Percentiles rank a stretch among this genome's conserved stretches.
These are phyloP conservation scores for Platanthera zijinensis DNA, from an alignment of 106 monocot genomes.

Conservation along the genomic window DNA sequence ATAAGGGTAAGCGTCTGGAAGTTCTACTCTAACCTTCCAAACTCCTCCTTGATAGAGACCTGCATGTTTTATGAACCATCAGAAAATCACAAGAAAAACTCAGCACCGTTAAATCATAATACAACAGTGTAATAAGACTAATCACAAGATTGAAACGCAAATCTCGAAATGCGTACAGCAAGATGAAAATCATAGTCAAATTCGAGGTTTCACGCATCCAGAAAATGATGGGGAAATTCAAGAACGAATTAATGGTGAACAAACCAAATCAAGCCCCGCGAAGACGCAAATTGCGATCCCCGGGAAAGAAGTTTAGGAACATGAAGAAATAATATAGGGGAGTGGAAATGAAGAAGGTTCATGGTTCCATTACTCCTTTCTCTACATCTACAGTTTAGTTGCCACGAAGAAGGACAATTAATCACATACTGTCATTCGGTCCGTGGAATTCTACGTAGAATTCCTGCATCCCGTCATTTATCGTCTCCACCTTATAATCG, in stretches of 20 bases:
- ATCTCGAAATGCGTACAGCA: not conserved
- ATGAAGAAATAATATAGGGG: not conserved
- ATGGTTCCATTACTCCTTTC: conserved; percentile 2
- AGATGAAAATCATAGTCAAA: not conserved
- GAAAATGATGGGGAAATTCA: not conserved
- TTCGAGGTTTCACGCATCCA: not conserved
- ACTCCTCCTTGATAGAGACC: conserved; percentile 38
- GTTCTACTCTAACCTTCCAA: conserved; percentile 34
- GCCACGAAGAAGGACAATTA: not conserved
- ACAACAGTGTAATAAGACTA: not conserved
- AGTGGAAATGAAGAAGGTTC: not conserved
- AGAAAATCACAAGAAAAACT: not conserved
- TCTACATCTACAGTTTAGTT: conserved; percentile 1
- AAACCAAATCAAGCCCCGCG: not conserved
- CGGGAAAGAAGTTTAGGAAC: not conserved
- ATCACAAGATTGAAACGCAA: not conserved
- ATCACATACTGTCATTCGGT: conserved; percentile 49
- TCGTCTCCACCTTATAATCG: conserved; percentile 86
- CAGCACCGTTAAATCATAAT: not conserved
- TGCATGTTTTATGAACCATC: conserved; percentile 1
- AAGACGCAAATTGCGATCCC: not conserved
- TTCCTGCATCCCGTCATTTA: conserved; percentile 83
- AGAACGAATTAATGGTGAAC: not conserved
- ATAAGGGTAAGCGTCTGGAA: conserved; percentile 37
- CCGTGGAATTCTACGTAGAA: conserved; percentile 78